Conservation (phyloP, 2,329 filamentous ascomycete species). For the Talaromyces funiculosus region DNA sequence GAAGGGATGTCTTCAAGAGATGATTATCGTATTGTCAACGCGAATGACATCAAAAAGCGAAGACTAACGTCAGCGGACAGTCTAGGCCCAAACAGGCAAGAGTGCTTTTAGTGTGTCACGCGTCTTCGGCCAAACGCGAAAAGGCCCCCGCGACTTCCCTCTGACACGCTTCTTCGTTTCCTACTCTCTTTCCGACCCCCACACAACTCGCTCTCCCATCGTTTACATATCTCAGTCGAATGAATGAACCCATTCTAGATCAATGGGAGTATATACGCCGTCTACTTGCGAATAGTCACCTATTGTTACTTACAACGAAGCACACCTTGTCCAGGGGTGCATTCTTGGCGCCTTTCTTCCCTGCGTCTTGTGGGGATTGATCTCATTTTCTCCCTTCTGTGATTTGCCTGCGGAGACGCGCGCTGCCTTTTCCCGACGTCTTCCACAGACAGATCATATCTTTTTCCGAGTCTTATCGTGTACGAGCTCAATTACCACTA, state of each 20-base stretch:
- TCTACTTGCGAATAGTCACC: neutral
- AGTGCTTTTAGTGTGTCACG: conserved; percentile 10
- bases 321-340: neutral
- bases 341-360: conserved; percentile 7
- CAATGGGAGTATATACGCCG: neutral
- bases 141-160: conserved; percentile 19
- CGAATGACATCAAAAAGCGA: neutral
- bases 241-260: neutral
- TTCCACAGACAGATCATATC: neutral
- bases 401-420: conserved; percentile 7
- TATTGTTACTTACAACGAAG: neutral
- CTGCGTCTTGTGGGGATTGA: conserved; percentile 8
- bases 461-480: neutral
- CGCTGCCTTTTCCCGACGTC: neutral
- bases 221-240: neutral
- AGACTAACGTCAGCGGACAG: conserved; percentile 16
- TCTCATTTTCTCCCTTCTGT: conserved; percentile 13
- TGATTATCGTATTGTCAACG: neutral
- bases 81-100: conserved; percentile 25
- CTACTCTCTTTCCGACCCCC: neutral
- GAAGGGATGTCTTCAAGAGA: too few relatives aligned
- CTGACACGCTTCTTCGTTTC: conserved; percentile 11
- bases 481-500: neutral
- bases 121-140: conserved; percentile 10
- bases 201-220: neutral